A percentile compares a stretch with the other conserved stretches of the same genome.
These are phyloP conservation scores for Didymella lethalis DNA, from an alignment of 2,329 filamentous ascomycete genomes.

Conservation along the genomic window DNA sequence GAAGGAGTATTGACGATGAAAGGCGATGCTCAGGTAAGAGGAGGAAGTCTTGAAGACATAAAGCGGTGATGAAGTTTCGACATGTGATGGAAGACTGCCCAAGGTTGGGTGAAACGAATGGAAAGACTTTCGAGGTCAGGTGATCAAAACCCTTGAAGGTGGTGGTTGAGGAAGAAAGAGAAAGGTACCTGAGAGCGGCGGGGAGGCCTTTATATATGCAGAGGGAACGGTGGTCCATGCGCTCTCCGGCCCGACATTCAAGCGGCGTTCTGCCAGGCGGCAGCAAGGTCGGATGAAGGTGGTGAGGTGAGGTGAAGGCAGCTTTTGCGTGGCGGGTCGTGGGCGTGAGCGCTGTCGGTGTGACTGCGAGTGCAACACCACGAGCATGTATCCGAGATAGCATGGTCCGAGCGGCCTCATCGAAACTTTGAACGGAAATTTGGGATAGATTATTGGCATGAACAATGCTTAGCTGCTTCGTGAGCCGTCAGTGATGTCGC, in stretches of 20 bases:
- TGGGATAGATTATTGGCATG: background rate
- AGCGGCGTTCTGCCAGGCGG: background rate
- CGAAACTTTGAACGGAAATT: background rate
- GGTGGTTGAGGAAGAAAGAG: background rate
- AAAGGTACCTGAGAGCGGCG: background rate
- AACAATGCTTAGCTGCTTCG: background rate
- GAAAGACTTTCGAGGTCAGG: background rate
- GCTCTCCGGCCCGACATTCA: background rate
- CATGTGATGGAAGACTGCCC: background rate
- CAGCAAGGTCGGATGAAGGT: slow-evolving; percentile 5
- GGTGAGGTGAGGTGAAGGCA: background rate
- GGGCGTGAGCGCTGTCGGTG: background rate
- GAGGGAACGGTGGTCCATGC: background rate
- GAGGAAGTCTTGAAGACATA: slow-evolving; percentile 7
- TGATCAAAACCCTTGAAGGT: background rate
- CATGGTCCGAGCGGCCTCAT: slow-evolving; percentile 13
- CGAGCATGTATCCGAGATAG: background rate
- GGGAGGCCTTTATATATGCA: background rate
- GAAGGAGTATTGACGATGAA: background rate
- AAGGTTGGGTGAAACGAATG: background rate
- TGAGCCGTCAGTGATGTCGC: background rate
- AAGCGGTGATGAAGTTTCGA: background rate
- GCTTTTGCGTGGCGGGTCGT: background rate
- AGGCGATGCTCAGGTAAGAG: slow-evolving; percentile 5
- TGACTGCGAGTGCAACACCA: slow-evolving; percentile 4